These are phyloP conservation scores for Aspergillus cavernicola DNA, from an alignment of 495 filamentous ascomycete genomes.

Conservation along the genomic window DNA sequence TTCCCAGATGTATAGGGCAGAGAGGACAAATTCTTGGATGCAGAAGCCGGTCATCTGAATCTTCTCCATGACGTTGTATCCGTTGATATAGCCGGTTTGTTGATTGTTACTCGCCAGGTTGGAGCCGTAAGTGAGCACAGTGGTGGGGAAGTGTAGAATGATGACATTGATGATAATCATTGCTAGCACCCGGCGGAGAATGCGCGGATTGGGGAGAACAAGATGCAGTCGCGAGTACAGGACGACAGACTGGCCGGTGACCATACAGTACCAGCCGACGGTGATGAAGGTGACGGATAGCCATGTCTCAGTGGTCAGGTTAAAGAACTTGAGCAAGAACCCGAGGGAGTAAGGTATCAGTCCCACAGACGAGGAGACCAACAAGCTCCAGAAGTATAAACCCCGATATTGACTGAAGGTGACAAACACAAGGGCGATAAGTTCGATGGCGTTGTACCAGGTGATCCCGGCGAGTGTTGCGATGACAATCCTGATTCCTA, in stretches of 20 bases:
- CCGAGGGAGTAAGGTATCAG: conserved; percentile 56
- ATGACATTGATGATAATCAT: conserved; percentile 59
- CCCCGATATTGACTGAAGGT: conserved; percentile 51
- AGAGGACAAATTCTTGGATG: conserved; percentile 59
- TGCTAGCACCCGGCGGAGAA: conserved; percentile 47
- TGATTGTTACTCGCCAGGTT: conserved; percentile 34
- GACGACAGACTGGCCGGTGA: conserved; percentile 63
- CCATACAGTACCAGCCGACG: conserved; percentile 61
- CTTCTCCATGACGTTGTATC: conserved; percentile 58
- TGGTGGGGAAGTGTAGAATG: conserved; percentile 53
- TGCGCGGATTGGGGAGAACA: conserved; percentile 46
- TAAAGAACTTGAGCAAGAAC: conserved; percentile 59
- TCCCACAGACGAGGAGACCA: conserved; percentile 50
- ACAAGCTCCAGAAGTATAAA: conserved; percentile 56
- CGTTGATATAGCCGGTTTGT: conserved; percentile 26
- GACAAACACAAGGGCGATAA: conserved; percentile 52
- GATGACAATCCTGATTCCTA: conserved; percentile 46
- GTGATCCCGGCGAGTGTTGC: conserved; percentile 51
- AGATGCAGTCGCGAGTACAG: conserved; percentile 67
- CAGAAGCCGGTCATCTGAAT: conserved; percentile 62
- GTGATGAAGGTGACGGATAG: conserved; percentile 44
- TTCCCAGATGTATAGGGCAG: conserved; percentile 56
- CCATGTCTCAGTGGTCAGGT: conserved; percentile 36
- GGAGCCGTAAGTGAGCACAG: conserved; percentile 53
- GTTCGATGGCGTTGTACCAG: conserved; percentile 54